phyloP scores from a whole-genome alignment of 805 yeast species.

The Cyberlindnera euphorbiae region DNA sequence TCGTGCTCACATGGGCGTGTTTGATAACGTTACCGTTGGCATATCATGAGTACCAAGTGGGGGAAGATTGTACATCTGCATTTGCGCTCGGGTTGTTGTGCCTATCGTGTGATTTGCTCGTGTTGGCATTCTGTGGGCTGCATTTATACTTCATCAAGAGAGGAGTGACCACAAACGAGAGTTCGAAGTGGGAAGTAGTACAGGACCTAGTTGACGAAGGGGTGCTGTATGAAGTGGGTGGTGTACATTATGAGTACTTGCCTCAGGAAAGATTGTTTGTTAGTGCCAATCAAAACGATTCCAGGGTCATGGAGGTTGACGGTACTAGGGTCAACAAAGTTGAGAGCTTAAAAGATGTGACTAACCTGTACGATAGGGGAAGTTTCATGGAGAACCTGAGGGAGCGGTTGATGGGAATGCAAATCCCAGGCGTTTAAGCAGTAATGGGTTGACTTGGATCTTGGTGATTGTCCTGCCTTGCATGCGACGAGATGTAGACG shows the following conservation, averaged over 20 bases:
- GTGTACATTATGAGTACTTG: slow-evolving; percentile 18
- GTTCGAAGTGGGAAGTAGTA: slow-evolving; percentile 64
- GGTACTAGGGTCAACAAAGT: slow-evolving; percentile 4
- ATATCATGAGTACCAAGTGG: slow-evolving; percentile 1
- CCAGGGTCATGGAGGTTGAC: slow-evolving; percentile 11
- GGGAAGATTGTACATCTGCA: slow-evolving; percentile 9
- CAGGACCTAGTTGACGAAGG: slow-evolving; percentile 45
- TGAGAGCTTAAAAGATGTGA: slow-evolving; percentile 11
- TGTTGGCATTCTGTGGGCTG: slow-evolving; percentile 35
- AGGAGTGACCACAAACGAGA: slow-evolving; percentile 76
- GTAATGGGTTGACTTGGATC: slow-evolving; percentile 11
- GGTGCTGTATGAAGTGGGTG: slow-evolving; percentile 25
- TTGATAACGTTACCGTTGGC: slow-evolving; percentile 15
- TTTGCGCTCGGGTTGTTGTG: slow-evolving; percentile 36
- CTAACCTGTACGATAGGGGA: slow-evolving; percentile 23
- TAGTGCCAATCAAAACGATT: slow-evolving; percentile 18
- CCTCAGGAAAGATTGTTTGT: slow-evolving; percentile 20
- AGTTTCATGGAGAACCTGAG: slow-evolving; percentile 15
- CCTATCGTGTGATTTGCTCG: slow-evolving; percentile 40
- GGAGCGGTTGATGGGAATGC: slow-evolving; percentile 11
- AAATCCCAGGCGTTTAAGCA: slow-evolving; percentile 18
- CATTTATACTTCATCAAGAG: slow-evolving; percentile 36
- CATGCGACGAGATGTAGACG: too few relatives aligned
- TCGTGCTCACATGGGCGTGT: slow-evolving; percentile 42
- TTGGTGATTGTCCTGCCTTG: slow-evolving; percentile 10